A percentile compares a stretch with the other conserved stretches of the same genome.
Evolutionary conservation across 1,284 basidiomycete species (phyloP).

Genomic region (Apiotrichum laibachii): DNA sequence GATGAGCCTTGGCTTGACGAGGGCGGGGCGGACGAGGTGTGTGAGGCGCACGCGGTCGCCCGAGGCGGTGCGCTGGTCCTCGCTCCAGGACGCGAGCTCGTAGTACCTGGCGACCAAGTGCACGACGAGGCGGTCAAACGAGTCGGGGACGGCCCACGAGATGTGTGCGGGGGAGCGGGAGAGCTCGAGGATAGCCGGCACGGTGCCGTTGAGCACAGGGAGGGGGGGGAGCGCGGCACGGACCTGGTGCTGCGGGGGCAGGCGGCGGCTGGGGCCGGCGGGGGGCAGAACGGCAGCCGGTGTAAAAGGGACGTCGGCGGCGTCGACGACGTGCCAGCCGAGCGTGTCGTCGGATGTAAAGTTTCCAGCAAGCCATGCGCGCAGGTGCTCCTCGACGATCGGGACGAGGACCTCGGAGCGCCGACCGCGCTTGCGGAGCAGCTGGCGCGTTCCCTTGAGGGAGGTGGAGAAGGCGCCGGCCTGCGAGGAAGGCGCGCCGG

Average conservation of each 20-base stretch:
- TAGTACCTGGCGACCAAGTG: constrained; percentile 49
- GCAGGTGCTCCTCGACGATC: constrained; percentile 35
- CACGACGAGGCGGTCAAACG: constrained; percentile 47
- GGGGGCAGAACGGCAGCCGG: background rate
- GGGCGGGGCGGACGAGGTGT: constrained; percentile 43
- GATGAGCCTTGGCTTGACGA: constrained; percentile 25
- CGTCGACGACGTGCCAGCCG: constrained; percentile 38
- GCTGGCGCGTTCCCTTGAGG: constrained; percentile 44
- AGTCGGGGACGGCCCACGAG: constrained; percentile 43
- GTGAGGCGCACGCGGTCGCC: constrained; percentile 40
- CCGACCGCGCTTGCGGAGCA: constrained; percentile 41
- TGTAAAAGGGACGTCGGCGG: constrained; percentile 13
- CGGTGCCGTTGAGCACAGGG: constrained; percentile 14
- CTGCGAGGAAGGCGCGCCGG: constrained; percentile 10
- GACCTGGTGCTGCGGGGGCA: constrained; percentile 34
- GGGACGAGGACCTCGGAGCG: constrained; percentile 42
- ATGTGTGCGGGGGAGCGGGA: constrained; percentile 46
- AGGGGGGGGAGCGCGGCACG: constrained; percentile 25
- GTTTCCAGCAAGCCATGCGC: constrained; percentile 41
- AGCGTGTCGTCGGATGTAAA: constrained; percentile 14
- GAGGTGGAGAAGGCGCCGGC: constrained; percentile 39
- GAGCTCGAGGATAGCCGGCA: constrained; percentile 43
- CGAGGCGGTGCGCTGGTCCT: constrained; percentile 23
- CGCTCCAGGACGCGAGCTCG: constrained; percentile 49
- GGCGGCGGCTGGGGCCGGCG: constrained; percentile 13